Base-by-base conservation (phyloP, 2,329 filamentous ascomycete species). In the Colletotrichum sp. region DNA sequence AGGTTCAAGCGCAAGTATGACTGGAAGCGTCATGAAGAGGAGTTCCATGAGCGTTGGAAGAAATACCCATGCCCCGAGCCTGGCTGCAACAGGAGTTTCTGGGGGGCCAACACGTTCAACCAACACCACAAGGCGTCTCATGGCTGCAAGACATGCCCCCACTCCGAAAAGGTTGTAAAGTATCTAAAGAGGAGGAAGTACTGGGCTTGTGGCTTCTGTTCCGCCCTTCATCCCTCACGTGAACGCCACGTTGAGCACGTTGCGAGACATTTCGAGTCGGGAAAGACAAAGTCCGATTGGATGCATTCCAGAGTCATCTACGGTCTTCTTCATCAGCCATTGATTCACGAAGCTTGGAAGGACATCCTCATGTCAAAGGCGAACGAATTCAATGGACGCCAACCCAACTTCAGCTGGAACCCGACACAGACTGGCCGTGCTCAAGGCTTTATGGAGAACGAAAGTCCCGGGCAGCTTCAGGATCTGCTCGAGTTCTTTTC, bases 121-220 rank as follows among this genome's bases (percentile, higher is more conserved):
- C 90, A 92, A 80, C 91, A 93, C 76, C 91, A 93, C 83, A 92
- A 91, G 78, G 90, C 91, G 70, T 89, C 90, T 72, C 91, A 93
- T 78, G 88, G 89, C 74, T 92, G 90, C 82, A 90, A 90, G 78
- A 90, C 90, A 6, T 93, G 91, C 76, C 91, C 91, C 7, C 91
- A 93, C 77, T 90, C 91, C 63, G 89, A 92, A 76, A 89, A 89
- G 76, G 90, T 92, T 24, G 90, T 92, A 79, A 88, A 88, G 78
- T 91, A 91, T 67, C 87, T 91, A 74, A 88, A 88, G 74, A 91
- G 92, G 84, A 88, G 91, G 76, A 91, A 90, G 81, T 90, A 92
- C 51, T 93, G 91, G 89, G 92, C 91, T 2, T 93, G 92, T 76
- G 92, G 92, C 31, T 93, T 93, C 82, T 93, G 92, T 78, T 91